Evolutionary conservation across 176 grass and related monocot genomes (phyloP), one percentile per base, ranked within the genome.

Genomic region (Cenchrus purpureus): DNA sequence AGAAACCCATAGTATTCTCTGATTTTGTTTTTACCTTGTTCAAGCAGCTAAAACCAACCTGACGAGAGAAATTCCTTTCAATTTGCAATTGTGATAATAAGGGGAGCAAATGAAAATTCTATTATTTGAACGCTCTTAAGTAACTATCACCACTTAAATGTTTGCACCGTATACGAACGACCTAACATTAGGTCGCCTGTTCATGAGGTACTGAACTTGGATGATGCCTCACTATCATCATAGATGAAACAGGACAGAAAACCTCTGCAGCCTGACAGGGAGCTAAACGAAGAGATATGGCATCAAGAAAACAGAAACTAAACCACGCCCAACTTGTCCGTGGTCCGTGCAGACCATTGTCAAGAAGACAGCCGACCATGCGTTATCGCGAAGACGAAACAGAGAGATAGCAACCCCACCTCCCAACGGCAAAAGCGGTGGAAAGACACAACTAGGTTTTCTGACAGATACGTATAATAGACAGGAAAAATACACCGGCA

Each of bases 91-190:
- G 45, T 7, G 6, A 46, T 46, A 46, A 9, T 3, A 40, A 40
- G 37, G 37, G 37, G 37, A 40, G 4, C 4, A 40, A 40, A 40
- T 40, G 3, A 40, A 40, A 46, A 46, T 46, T 46, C 7, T 46
- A 7, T 46, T 46, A 9, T 51, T 51, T 12, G 31, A 16, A 59
- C 62, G 57, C 7, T 88, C 49, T 28, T 20, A 46, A 3, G 62
- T 51, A 34, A 42, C 45, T 46, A 13, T 31, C 76, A 8, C 6
- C 51, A 71, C 76, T 86, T 86, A 40, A 89, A 81, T 63, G 65
- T 9, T 22, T 34, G 16, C 71, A 81, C 16, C 17, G 10, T 76
- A 31, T 53, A 69, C 8, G 32, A 7, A 44, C 37, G 37, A 51
- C 57, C 57, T 20, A 78, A 56, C 68, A 52, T 20, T 74, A 67